Evolutionary conservation across 176 grass and related monocot genomes (phyloP).

Genomic region (Hordeum vulgare): MorexV3_pseudomolecules_assembly NC_058518.1:383596097-383596596

Average conservation of each 20-base stretch:
- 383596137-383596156: neutral
- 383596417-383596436: neutral
- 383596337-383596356: neutral
- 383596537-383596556: no score
- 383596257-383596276: neutral
- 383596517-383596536: no score
- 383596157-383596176: constrained; percentile 4
- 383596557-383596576: no score
- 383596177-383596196: neutral
- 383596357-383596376: constrained; percentile 77
- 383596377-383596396: constrained; percentile 41
- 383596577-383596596: neutral
- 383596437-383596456: neutral
- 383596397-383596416: constrained; percentile 47
- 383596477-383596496: neutral
- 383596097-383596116: neutral
- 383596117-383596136: neutral
- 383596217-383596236: neutral
- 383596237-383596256: neutral
- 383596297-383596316: neutral
- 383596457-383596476: neutral
- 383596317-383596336: neutral
- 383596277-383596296: neutral
- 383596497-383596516: no score
- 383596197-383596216: neutral